phyloP scores from a whole-genome alignment of 148 eudicot genomes.

The Mesembryanthemum crystallinum region DNA sequence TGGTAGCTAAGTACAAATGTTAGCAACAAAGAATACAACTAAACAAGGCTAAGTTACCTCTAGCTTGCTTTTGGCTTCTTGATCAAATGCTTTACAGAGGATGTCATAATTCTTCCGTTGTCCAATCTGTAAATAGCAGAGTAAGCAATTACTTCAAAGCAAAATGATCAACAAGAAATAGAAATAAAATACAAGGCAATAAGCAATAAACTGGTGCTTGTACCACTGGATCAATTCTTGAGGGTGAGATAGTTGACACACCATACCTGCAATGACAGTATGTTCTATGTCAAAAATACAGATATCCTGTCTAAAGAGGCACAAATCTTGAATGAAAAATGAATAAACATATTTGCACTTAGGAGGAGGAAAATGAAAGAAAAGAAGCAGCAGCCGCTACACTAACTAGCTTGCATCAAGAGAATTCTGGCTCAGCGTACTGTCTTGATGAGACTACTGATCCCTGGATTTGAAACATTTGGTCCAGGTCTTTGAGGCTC shows the following conservation, averaged over 20 bases:
- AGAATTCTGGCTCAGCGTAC: background rate
- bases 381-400: background rate
- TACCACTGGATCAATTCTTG: conserved; percentile 76
- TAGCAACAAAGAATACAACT: background rate
- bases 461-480: background rate
- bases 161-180: background rate
- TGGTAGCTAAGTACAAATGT: background rate
- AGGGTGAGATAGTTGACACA: conserved; percentile 76
- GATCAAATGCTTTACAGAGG: conserved; percentile 70
- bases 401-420: background rate
- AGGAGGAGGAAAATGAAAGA: background rate
- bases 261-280: conserved; percentile 49
- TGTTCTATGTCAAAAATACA: background rate
- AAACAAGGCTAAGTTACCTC: conserved; percentile 1
- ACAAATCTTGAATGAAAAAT: background rate
- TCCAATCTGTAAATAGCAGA: conserved; percentile 50
- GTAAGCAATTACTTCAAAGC: conserved; percentile 8
- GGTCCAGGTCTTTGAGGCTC: background rate
- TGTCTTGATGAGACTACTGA: background rate
- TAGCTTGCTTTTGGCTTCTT: conserved; percentile 59
- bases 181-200: background rate
- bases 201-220: background rate
- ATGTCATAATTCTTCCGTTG: conserved; percentile 66
- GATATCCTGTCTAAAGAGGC: background rate
- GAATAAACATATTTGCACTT: background rate